A percentile compares a stretch with the other conserved stretches of the same genome.
Conservation (phyloP, 345 rosid species). For the Lepidium didymum region DNA sequence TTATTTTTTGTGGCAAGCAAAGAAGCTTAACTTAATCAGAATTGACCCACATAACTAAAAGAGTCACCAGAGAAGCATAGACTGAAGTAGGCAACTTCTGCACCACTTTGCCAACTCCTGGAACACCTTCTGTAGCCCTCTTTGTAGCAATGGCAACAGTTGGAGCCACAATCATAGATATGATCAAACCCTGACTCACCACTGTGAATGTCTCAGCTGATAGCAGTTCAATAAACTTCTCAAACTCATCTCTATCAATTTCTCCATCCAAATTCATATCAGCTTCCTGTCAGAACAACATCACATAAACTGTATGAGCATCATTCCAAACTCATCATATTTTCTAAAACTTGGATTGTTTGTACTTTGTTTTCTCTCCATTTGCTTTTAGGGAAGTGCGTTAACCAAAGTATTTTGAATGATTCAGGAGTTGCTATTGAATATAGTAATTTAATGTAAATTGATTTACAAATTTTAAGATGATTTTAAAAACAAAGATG, state of each 20-base stretch:
- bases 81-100: conserved; percentile 70
- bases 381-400: neutral
- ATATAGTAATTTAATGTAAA: too few relatives aligned
- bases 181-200: conserved; percentile 74
- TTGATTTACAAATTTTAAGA: too few relatives aligned
- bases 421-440: too few relatives aligned
- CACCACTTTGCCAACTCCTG: conserved; percentile 75
- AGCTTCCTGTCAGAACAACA: conserved; percentile 39
- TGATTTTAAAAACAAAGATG: too few relatives aligned
- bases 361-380: neutral
- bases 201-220: conserved; percentile 54
- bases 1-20: neutral
- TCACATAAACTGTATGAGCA: neutral
- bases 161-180: conserved; percentile 79
- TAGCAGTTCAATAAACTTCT: conserved; percentile 50
- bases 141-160: conserved; percentile 85
- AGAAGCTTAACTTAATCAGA: conserved; percentile 10
- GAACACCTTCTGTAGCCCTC: conserved; percentile 81
- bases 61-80: conserved; percentile 80
- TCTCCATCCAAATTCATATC: conserved; percentile 78
- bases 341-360: neutral
- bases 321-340: neutral
- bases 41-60: conserved; percentile 49
- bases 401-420: too few relatives aligned
- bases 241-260: conserved; percentile 67